phyloP scores from a whole-genome alignment of 495 filamentous ascomycete species.

The Daldinia childiae region DNA sequence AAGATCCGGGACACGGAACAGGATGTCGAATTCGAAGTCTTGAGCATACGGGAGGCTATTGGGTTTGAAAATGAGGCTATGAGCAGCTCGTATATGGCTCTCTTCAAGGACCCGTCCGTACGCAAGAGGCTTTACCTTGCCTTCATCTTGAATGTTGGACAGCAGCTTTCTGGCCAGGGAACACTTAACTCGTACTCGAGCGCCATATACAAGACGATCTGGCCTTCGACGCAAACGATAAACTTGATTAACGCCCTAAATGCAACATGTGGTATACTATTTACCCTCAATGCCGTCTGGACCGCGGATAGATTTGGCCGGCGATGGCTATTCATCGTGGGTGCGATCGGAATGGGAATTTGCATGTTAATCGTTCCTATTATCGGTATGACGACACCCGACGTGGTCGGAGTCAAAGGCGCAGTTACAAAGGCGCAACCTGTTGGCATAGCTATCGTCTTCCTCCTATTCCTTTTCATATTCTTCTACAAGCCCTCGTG shows the following conservation, averaged over 20 bases:
- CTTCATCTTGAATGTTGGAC: conserved; percentile 67
- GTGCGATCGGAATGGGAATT: conserved; percentile 58
- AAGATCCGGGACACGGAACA: conserved; percentile 65
- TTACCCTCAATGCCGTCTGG: conserved; percentile 72
- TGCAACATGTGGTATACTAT: conserved; percentile 61
- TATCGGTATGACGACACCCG: conserved; percentile 64
- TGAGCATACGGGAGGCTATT: conserved; percentile 66
- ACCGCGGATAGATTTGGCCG: conserved; percentile 65
- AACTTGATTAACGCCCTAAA: conserved; percentile 74
- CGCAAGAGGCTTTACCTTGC: conserved; percentile 66
- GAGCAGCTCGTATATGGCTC: conserved; percentile 62
- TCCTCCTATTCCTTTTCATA: conserved; percentile 70
- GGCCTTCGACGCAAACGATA: conserved; percentile 61
- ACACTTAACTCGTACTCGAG: conserved; percentile 71
- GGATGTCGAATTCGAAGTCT: conserved; percentile 67
- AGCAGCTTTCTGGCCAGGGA: conserved; percentile 70
- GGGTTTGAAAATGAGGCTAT: conserved; percentile 71
- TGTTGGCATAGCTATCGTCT: conserved; percentile 71
- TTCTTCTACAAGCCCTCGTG: conserved; percentile 77
- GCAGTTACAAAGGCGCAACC: conserved; percentile 57
- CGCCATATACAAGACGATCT: conserved; percentile 72
- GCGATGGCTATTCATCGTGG: conserved; percentile 62
- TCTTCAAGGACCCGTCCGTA: conserved; percentile 69
- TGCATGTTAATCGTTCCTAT: conserved; percentile 69
- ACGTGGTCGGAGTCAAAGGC: conserved; percentile 48